phyloP scores from a whole-genome alignment of 176 grass and related monocot species.

The Juncus inflexus region DNA sequence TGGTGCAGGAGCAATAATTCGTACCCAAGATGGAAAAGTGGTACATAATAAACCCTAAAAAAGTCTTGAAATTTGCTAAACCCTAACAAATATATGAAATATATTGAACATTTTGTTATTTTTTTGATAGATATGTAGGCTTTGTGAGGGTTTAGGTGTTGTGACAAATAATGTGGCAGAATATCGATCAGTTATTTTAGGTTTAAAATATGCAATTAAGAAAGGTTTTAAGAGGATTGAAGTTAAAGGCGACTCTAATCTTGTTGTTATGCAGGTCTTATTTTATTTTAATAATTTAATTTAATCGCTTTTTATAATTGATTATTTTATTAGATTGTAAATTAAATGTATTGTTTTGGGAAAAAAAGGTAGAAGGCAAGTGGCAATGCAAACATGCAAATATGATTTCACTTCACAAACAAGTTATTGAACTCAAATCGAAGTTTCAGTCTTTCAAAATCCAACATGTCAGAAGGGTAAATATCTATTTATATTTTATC shows the following conservation, averaged over 20 bases:
- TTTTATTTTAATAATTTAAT: neutral
- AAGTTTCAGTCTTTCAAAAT: constrained; percentile 21
- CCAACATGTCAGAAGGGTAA: constrained; percentile 22
- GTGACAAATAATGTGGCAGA: constrained; percentile 85
- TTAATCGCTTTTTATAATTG: no score
- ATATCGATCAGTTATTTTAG: constrained; percentile 61
- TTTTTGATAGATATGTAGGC: constrained; percentile 53
- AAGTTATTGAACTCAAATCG: constrained; percentile 9
- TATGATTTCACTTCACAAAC: constrained; percentile 18
- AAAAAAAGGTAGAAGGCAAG: constrained; percentile 16
- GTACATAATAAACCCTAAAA: constrained; percentile 34
- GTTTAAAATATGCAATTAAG: constrained; percentile 51
- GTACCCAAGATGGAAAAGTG: constrained; percentile 63
- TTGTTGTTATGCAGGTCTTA: constrained; percentile 64
- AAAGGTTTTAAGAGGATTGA: constrained; percentile 64
- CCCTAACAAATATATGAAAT: neutral
- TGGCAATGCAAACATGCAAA: constrained; percentile 19
- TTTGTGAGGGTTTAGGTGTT: constrained; percentile 71
- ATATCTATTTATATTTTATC: neutral
- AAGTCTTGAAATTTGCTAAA: constrained; percentile 14
- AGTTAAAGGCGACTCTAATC: constrained; percentile 62
- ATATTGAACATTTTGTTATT: neutral
- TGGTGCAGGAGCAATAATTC: constrained; percentile 78
- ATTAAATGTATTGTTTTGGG: no score
- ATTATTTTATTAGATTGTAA: no score